Evolutionary conservation across 176 grass and related monocot species (phyloP), one percentile per base, ranked within the genome.

Genomic region (Typha latifolia): DNA sequence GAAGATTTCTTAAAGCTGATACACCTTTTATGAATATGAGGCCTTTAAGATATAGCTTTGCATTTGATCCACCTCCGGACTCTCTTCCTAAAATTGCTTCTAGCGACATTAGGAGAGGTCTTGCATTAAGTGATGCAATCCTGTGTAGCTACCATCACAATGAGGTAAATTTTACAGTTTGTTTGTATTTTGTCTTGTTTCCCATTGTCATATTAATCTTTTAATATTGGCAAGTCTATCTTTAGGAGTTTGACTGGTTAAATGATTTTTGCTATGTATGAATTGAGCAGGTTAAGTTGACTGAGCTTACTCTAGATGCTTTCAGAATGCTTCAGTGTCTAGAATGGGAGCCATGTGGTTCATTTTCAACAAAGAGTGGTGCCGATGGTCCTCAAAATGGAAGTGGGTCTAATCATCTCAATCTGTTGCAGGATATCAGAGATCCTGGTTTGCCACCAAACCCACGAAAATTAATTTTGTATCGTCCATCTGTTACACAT

Each of bases 321-420:
- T 96, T 91, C 62, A 91, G 91, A 82, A 96, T 91, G 91, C 82
- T 96, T 79, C 91, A 96, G 63, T 88, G 85, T 72, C 77, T 96
- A 16, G 92, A 96, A 79, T 96, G 92, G 92, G 92, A 96, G 57
- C 92, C 92, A 50, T 85, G 82, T 43, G 92, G 92, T 69, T 83
- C 82, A 23, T 96, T 96, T 74, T 84, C 92, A 16, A 72, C 73
- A 48, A 90, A 81, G 37, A 43, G 37, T 49, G 80, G 68, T 84
- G 71, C 71, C 51, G 79, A 78, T 77, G 78, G 51, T 62, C 49
- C 66, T 74, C 84, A 91, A 12, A 81, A 63, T 82, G 87, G 84
- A 62, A 69, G 79, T 2, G 88, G 92, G 52, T 68, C 74, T 62
- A 87, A 82, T 74, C 79, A 86, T 8, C 48, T 70, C 13, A 90